Conservation (phyloP, 768 basidiomycete genomes). For the Boletus subcaerulescens region DNA sequence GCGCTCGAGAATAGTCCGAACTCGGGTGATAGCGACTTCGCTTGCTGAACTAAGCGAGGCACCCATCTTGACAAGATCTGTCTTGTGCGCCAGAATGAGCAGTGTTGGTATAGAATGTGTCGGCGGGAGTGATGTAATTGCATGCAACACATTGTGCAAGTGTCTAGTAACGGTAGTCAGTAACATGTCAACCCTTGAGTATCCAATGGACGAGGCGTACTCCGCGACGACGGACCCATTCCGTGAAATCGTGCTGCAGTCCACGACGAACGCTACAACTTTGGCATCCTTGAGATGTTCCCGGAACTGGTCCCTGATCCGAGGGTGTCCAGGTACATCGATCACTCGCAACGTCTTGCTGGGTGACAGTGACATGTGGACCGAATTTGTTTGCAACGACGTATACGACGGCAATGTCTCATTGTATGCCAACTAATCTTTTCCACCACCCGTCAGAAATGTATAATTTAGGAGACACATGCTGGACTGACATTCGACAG, state of each 20-base stretch:
- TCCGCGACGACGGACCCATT: slow-evolving; percentile 76
- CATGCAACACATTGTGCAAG: slow-evolving; percentile 68
- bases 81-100: slow-evolving; percentile 73
- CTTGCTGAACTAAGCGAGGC: slow-evolving; percentile 32
- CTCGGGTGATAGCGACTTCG: slow-evolving; percentile 64
- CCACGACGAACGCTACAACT: slow-evolving; percentile 74
- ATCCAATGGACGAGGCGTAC: slow-evolving; percentile 41
- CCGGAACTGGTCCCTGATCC: slow-evolving; percentile 69
- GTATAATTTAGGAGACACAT: background rate
- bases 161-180: slow-evolving; percentile 45
- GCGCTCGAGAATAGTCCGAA: slow-evolving; percentile 75
- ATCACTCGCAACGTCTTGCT: slow-evolving; percentile 52
- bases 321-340: slow-evolving; percentile 85
- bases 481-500: slow-evolving; percentile 56
- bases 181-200: background rate
- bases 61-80: slow-evolving; percentile 58
- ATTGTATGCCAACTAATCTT: slow-evolving; percentile 58
- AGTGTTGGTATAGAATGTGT: slow-evolving; percentile 60
- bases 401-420: slow-evolving; percentile 67
- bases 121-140: slow-evolving; percentile 69
- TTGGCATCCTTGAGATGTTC: slow-evolving; percentile 63
- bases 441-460: slow-evolving; percentile 6
- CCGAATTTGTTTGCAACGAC: slow-evolving; percentile 71
- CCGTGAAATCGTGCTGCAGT: slow-evolving; percentile 73
- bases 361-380: slow-evolving; percentile 41